Evolutionary conservation across 2,329 filamentous ascomycete genomes (phyloP).

Genomic region (Aspergillus terreus): DNA sequence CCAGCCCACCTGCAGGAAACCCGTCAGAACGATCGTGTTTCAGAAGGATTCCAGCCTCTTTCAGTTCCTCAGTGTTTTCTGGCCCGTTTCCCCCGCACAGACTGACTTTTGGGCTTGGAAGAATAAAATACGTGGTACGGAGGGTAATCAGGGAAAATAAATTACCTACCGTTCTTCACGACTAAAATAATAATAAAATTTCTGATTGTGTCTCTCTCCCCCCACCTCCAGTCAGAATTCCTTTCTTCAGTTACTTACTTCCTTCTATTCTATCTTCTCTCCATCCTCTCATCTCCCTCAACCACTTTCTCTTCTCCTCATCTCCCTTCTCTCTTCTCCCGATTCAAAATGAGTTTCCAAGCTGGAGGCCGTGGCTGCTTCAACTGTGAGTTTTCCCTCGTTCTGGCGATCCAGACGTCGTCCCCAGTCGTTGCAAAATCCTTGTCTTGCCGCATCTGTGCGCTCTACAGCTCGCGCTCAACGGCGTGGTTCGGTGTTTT

Average conservation of each 20-base stretch:
- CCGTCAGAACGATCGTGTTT: not conserved
- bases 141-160: too few species aligned
- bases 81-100: not conserved
- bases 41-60: not conserved
- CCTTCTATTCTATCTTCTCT: not conserved
- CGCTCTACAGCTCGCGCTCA: not conserved
- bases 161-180: too few species aligned
- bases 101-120: not conserved
- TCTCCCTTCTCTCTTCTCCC: slow-evolving; percentile 8
- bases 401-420: slow-evolving; percentile 6
- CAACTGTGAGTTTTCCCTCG: slow-evolving; percentile 49
- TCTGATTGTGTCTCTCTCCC: too few species aligned
- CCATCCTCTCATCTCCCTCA: not conserved
- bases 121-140: too few species aligned
- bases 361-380: slow-evolving; percentile 53
- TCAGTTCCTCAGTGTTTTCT: not conserved
- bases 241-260: not conserved
- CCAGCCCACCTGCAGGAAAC: not conserved
- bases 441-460: not conserved
- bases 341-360: slow-evolving; percentile 48
- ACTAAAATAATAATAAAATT: too few species aligned
- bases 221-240: not conserved
- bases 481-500: not conserved
- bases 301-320: not conserved
- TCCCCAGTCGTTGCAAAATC: not conserved